A percentile compares a stretch with the other conserved stretches of the same genome.
Conservation (phyloP, 148 eudicot species). For the Selenicereus undatus region DNA sequence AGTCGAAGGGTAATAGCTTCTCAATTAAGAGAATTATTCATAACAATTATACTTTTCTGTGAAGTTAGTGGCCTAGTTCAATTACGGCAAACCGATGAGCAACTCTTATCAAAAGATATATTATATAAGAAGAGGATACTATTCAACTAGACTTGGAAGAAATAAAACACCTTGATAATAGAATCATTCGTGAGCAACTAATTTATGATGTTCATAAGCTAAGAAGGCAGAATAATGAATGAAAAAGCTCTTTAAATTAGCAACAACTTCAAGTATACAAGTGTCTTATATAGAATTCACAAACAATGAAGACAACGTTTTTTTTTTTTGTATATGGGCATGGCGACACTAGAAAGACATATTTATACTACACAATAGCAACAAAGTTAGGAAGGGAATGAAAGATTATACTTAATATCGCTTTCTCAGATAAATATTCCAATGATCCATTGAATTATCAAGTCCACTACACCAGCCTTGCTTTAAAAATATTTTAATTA, state of each 20-base stretch:
- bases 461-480: not conserved
- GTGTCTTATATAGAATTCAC: not conserved
- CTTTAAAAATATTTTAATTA: no score
- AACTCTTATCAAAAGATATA: not conserved
- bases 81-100: constrained; percentile 5
- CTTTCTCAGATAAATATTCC: not conserved
- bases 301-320: not conserved
- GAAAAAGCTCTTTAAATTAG: not conserved
- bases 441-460: no score
- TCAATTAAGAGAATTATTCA: not conserved
- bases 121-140: not conserved
- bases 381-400: not conserved
- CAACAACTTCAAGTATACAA: not conserved
- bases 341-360: not conserved
- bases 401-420: not conserved
- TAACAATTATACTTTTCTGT: not conserved
- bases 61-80: not conserved
- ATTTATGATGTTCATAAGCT: not conserved
- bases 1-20: not conserved
- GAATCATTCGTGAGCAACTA: no score
- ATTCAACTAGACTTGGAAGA: not conserved
- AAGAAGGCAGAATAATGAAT: not conserved
- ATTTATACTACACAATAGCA: not conserved
- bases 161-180: no score
- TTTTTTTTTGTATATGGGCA: no score